These are phyloP conservation scores for Mortierella sp. DNA, from an alignment of 371 early-diverging fungal species.

Conservation along the genomic window DNA sequence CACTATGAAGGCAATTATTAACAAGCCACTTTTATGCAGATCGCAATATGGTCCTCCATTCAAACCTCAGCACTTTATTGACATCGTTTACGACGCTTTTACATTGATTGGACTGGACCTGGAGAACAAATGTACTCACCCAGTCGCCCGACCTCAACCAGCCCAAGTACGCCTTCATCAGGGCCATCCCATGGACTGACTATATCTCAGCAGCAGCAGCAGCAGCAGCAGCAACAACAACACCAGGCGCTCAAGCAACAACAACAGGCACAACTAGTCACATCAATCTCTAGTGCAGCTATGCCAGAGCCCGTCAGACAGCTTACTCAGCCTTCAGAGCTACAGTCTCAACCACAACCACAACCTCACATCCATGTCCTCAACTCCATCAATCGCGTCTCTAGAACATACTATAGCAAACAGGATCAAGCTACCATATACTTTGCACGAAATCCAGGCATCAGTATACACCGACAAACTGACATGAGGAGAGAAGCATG, in stretches of 20 bases:
- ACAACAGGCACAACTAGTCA: conserved; percentile 5
- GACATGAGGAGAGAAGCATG: conserved; percentile 48
- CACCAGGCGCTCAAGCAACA: conserved; percentile 8
- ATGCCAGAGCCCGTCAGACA: conserved; percentile 22
- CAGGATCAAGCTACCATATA: conserved; percentile 44
- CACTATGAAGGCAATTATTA: not conserved
- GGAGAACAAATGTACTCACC: conserved; percentile 47
- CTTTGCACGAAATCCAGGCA: conserved; percentile 30
- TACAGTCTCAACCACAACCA: conserved; percentile 13
- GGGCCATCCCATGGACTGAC: conserved; percentile 24
- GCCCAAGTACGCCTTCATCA: conserved; percentile 46
- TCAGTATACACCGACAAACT: conserved; percentile 37
- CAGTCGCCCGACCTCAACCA: conserved; percentile 51
- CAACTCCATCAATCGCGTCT: conserved; percentile 51
- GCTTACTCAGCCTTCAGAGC: conserved; percentile 1
- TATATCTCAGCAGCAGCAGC: conserved; percentile 13
- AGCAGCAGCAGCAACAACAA: conserved; percentile 6
- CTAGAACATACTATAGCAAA: conserved; percentile 53
- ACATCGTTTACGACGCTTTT: not conserved
- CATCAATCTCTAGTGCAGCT: not conserved
- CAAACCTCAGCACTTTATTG: not conserved
- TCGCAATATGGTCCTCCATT: not conserved
- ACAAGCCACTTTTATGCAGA: not conserved
- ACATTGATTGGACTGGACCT: not conserved
- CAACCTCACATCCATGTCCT: conserved; percentile 9